phyloP scores from a whole-genome alignment of 2,329 filamentous ascomycete genomes.

The Calcarisporium arbuscula region DNA sequence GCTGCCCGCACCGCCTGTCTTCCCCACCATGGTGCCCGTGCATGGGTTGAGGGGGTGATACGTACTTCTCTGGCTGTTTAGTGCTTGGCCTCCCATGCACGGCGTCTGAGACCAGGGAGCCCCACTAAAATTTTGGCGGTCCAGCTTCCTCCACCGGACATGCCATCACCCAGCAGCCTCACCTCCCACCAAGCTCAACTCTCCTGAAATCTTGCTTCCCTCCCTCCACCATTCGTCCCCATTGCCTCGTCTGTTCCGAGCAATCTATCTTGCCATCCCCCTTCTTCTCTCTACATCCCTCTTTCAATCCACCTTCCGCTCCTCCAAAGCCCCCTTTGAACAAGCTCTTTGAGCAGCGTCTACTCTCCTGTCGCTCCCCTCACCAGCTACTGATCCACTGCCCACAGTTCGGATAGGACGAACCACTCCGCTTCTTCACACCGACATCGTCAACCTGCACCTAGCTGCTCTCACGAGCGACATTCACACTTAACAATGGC shows the following conservation, averaged over 20 bases:
- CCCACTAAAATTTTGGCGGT: slow-evolving; percentile 18
- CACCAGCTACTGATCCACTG: slow-evolving; percentile 17
- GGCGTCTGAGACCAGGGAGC: too few species aligned
- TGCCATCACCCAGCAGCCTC: too few species aligned
- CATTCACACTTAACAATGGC: slow-evolving; percentile 38
- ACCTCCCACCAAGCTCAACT: slow-evolving; percentile 16
- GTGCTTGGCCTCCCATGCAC: too few species aligned
- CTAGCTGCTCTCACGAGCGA: slow-evolving; percentile 16
- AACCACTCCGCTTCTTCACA: slow-evolving; percentile 10
- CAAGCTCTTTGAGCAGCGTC: too few species aligned
- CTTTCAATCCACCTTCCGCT: slow-evolving; percentile 9
- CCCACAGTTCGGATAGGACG: slow-evolving; percentile 18
- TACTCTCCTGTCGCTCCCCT: too few species aligned
- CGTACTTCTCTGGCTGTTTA: not conserved
- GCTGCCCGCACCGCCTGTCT: slow-evolving; percentile 4
- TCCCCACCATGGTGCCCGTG: too few species aligned
- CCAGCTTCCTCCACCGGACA: too few species aligned
- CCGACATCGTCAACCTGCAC: slow-evolving; percentile 15
- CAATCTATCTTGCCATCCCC: slow-evolving; percentile 6
- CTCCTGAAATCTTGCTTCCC: slow-evolving; percentile 20
- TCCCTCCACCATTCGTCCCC: slow-evolving; percentile 7
- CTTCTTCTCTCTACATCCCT: slow-evolving; percentile 8
- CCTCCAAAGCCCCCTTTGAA: slow-evolving; percentile 1
- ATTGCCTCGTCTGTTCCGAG: slow-evolving; percentile 3
- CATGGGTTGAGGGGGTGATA: not conserved